Percentiles rank a stretch among this genome's conserved stretches.
Conservation (phyloP, 2,329 filamentous ascomycete species). For the Diaporthe sp. region DNA sequence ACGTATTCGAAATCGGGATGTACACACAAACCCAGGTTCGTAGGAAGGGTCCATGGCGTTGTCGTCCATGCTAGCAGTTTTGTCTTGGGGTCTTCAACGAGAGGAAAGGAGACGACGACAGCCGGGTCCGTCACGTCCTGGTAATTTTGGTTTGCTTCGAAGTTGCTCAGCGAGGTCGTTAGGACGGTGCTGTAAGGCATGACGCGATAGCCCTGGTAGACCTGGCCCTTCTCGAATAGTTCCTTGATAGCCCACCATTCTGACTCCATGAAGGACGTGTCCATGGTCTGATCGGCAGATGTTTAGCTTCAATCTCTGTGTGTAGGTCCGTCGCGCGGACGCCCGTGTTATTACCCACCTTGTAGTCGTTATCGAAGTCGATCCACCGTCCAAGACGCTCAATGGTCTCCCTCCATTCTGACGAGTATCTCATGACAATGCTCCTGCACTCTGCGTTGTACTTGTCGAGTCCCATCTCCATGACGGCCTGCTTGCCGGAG, state of each 20-base stretch:
- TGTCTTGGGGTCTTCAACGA: conserved; percentile 82
- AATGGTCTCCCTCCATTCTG: conserved; percentile 90
- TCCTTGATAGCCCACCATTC: conserved; percentile 98
- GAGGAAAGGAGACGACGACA: conserved; percentile 88
- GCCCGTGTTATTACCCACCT: conserved; percentile 57
- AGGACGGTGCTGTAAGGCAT: conserved; percentile 96
- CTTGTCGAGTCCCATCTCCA: conserved; percentile 85
- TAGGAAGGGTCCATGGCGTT: conserved; percentile 84
- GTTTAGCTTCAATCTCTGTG: conserved; percentile 40
- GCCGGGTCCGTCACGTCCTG: conserved; percentile 93
- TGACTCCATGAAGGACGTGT: conserved; percentile 94
- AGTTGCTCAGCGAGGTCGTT: conserved; percentile 91
- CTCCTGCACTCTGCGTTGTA: conserved; percentile 94
- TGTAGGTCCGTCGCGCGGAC: neutral
- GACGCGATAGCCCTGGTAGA: conserved; percentile 91
- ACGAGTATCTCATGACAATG: conserved; percentile 92
- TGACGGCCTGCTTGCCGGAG: conserved; percentile 83
- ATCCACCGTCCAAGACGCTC: conserved; percentile 95
- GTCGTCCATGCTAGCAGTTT: conserved; percentile 89
- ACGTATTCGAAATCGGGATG: conserved; percentile 86
- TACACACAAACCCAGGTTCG: conserved; percentile 79
- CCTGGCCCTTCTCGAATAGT: conserved; percentile 88
- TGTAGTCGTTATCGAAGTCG: conserved; percentile 98
- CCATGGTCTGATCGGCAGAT: conserved; percentile 78
- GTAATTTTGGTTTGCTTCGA: conserved; percentile 95